Percentiles rank a stretch among this genome's conserved stretches.
These are phyloP conservation scores for Backusella morwellensis DNA, from an alignment of 192 early-diverging fungal species.

Conservation along the genomic window DNA sequence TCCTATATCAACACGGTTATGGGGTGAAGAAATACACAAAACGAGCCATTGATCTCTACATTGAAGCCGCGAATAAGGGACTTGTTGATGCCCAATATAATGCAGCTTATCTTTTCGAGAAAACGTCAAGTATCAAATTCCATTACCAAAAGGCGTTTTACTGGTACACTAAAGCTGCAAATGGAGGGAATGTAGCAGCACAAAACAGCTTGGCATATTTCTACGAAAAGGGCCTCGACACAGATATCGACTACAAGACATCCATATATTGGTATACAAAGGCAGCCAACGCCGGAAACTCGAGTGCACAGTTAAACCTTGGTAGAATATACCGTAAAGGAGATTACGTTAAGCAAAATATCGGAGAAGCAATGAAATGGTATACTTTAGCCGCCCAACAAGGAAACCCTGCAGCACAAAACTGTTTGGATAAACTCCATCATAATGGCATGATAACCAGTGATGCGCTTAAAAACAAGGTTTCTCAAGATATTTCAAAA, in stretches of 20 bases:
- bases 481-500: no score
- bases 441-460: background rate
- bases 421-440: background rate
- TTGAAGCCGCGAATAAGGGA: background rate
- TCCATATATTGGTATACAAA: background rate
- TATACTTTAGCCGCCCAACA: background rate
- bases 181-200: background rate
- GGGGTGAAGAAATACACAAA: background rate
- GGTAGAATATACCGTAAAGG: background rate
- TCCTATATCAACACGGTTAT: background rate
- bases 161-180: background rate
- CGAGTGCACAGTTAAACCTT: background rate
- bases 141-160: background rate
- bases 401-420: background rate
- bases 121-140: background rate
- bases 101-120: background rate
- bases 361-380: background rate
- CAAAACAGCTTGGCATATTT: background rate
- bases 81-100: background rate
- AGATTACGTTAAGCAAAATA: background rate
- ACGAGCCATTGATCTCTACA: background rate
- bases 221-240: background rate
- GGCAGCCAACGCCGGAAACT: background rate
- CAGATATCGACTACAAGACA: background rate
- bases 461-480: no score